These are phyloP conservation scores for Draba incana DNA, from an alignment of 345 rosid species.

Conservation along the genomic window DNA sequence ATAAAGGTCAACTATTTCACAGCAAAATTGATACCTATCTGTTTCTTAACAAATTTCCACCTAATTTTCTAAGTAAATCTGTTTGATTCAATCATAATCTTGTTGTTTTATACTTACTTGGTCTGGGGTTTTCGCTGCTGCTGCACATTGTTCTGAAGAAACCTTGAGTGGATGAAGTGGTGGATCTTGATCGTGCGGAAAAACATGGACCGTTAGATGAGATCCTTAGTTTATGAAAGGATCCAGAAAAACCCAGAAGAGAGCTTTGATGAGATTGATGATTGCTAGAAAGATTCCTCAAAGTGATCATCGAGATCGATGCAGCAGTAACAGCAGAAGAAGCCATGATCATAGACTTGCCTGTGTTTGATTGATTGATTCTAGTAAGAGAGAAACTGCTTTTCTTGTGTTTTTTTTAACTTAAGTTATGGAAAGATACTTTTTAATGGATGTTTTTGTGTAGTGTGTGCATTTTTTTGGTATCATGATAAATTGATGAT, in stretches of 20 bases:
- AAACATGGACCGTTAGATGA: slow-evolving; percentile 35
- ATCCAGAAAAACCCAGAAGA: slow-evolving; percentile 29
- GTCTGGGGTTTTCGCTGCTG: slow-evolving; percentile 30
- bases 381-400: neutral
- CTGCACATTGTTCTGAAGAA: slow-evolving; percentile 38
- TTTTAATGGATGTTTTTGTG: slow-evolving; percentile 20
- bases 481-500: slow-evolving; percentile 3
- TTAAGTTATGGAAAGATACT: slow-evolving; percentile 16
- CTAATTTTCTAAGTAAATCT: no score
- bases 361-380: slow-evolving; percentile 16
- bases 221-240: slow-evolving; percentile 26
- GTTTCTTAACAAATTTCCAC: no score
- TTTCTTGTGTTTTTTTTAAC: neutral
- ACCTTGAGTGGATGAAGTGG: slow-evolving; percentile 20
- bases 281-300: slow-evolving; percentile 30
- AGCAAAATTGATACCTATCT: no score
- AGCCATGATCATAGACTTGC: slow-evolving; percentile 40
- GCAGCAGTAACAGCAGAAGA: slow-evolving; percentile 33
- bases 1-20: no score
- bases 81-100: no score
- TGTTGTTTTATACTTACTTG: slow-evolving; percentile 24
- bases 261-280: slow-evolving; percentile 27
- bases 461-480: neutral
- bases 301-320: slow-evolving; percentile 33
- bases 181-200: slow-evolving; percentile 32